A percentile compares a stretch with the other conserved stretches of the same genome.
Conservation (phyloP, 257 asterid species). For the Solanum sparsipilum region DNA sequence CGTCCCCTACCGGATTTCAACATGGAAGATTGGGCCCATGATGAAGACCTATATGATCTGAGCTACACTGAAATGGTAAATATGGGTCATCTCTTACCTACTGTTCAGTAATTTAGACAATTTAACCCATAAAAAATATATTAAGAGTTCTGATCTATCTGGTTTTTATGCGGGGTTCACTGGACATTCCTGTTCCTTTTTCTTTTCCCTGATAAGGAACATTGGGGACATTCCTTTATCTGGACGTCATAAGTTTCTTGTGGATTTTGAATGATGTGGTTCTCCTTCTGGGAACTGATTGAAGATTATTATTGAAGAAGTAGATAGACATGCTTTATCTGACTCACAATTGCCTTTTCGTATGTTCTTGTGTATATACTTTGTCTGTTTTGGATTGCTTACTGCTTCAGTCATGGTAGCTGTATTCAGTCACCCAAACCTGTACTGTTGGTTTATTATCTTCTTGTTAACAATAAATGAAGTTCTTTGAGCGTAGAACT, state of each 20-base stretch:
- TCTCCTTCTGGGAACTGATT: not conserved
- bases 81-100: not conserved
- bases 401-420: not conserved
- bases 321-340: not conserved
- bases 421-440: not conserved
- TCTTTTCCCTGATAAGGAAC: not conserved
- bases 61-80: slow-evolving; percentile 82
- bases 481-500: not conserved
- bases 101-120: not conserved
- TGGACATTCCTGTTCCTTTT: not conserved
- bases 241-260: not conserved
- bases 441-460: not conserved
- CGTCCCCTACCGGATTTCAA: slow-evolving; percentile 70
- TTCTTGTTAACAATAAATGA: not conserved
- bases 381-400: not conserved
- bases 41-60: slow-evolving; percentile 85
- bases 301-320: not conserved
- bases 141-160: not conserved
- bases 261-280: not conserved
- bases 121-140: not conserved
- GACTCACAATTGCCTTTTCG: not conserved
- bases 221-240: not conserved
- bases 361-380: not conserved
- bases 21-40: slow-evolving; percentile 89
- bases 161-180: not conserved